Evolutionary conservation across 257 asterid genomes (phyloP), one percentile per base, ranked within the genome.

Genomic region (Cordia subcordata): DNA sequence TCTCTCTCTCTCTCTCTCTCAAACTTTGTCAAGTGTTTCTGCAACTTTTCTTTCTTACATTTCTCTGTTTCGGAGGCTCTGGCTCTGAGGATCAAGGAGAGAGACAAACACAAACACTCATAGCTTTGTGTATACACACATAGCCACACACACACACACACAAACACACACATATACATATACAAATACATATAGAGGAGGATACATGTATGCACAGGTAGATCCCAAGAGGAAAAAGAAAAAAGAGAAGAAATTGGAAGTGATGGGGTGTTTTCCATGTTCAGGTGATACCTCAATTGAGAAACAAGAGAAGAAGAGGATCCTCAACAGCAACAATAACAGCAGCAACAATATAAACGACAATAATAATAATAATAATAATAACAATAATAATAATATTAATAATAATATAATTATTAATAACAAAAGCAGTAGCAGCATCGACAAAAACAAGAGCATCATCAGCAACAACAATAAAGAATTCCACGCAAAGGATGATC

Each of bases 211-310:
- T 15, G 18, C 15, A 10, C 12, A 42, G 12, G 10, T 42, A 42
- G 13, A 23, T 15, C 11, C 22, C 16, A 58, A 51, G 55, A 14
- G 27, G 12, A 52, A 14, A 62, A 39, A 13, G 46, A 22, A 27
- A 33, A 61, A 17, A 49, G 53, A 49, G 17, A 49, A 49, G 21
- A 17, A 8, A 17, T 15, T 49, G 18, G 40, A 33, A 70, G 57
- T 57, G 60, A 87, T 85, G 96, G 14, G 95, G 15, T 88, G 95
- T 80, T 85, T 88, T 65, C 79, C 65, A 73, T 81, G 95, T 64
- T 73, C 82, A 4, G 81, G 93, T 14, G 88, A 77, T 65, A 66
- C 90, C 60, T 75, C 92, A 19, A 51, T 55, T 5, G 74, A 74
- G 68, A 79, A 68, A 62, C 64, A 78, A n/a, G 59, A 65, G 27